A percentile compares a stretch with the other conserved stretches of the same genome.
Evolutionary conservation across 345 rosid genomes (phyloP).

Genomic region (Corymbia maculata): DNA sequence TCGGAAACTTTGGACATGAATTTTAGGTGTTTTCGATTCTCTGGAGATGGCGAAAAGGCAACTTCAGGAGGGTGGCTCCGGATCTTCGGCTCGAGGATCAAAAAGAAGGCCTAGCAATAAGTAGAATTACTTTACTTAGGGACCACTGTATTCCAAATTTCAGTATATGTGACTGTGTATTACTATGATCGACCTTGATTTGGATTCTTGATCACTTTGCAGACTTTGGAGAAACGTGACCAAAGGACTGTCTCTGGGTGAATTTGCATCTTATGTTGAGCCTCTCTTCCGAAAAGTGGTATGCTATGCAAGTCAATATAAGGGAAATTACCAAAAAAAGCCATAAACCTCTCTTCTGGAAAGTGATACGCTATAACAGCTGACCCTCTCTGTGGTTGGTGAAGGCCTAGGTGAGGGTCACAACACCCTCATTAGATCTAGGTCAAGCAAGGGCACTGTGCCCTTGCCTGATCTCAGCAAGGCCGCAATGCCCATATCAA

Average conservation of each 20-base stretch:
- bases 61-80: neutral
- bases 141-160: neutral
- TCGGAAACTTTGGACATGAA: neutral
- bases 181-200: neutral
- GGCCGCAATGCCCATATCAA: neutral
- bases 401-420: rapidly evolving
- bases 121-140: neutral
- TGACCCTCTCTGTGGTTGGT: rapidly evolving
- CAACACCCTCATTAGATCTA: neutral
- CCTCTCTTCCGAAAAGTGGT: slow-evolving; percentile 20
- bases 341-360: neutral
- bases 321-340: neutral
- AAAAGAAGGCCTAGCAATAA: neutral
- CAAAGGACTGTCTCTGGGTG: neutral
- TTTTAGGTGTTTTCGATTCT: neutral
- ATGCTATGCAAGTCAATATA: neutral
- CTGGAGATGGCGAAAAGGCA: neutral
- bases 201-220: neutral
- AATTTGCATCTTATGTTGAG: slow-evolving; percentile 11
- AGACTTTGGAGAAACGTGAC: slow-evolving; percentile 8
- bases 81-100: neutral
- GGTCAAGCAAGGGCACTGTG: no score
- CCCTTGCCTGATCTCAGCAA: no score
- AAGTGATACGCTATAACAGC: no score
- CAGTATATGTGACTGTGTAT: neutral